phyloP scores from a whole-genome alignment of 306 rosid genomes.

The Parietaria judaica region DNA sequence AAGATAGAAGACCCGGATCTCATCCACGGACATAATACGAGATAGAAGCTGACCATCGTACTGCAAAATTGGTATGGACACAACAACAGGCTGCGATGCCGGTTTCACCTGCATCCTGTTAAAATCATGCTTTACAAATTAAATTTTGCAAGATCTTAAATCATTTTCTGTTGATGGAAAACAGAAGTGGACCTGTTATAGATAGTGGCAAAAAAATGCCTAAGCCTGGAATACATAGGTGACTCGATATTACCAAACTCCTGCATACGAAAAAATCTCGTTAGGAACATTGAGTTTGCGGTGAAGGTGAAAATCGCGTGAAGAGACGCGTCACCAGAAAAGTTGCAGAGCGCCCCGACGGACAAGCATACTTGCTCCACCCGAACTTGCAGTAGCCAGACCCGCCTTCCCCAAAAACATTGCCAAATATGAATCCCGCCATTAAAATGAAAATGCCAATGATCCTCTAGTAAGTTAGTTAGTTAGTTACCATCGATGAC shows the following conservation, averaged over 20 bases:
- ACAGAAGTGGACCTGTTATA: slow-evolving; percentile 47
- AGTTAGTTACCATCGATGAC: slow-evolving; percentile 63
- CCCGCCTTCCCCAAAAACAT: slow-evolving; percentile 48
- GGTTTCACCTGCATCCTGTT: slow-evolving; percentile 84
- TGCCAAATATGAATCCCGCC: too few species aligned
- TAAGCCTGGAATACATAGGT: slow-evolving; percentile 75
- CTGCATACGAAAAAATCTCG: slow-evolving; percentile 31
- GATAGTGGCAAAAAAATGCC: slow-evolving; percentile 57
- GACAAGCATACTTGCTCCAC: slow-evolving; percentile 61
- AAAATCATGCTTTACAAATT: slow-evolving; percentile 14
- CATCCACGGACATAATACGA: background rate
- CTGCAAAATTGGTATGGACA: slow-evolving; percentile 76
- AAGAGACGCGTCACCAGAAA: slow-evolving; percentile 49
- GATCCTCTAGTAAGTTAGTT: too few species aligned
- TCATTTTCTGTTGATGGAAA: background rate
- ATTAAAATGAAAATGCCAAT: too few species aligned
- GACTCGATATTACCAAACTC: slow-evolving; percentile 88
- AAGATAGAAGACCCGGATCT: background rate
- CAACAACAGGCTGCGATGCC: slow-evolving; percentile 51
- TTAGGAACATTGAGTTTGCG: background rate
- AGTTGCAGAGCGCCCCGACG: slow-evolving; percentile 66
- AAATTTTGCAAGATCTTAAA: background rate
- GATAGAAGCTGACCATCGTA: slow-evolving; percentile 61
- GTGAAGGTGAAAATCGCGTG: background rate
- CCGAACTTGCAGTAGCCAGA: slow-evolving; percentile 97